Evolutionary conservation across 1,139 yeast genomes (phyloP).

Genomic region (Kodamaea suecica): DNA sequence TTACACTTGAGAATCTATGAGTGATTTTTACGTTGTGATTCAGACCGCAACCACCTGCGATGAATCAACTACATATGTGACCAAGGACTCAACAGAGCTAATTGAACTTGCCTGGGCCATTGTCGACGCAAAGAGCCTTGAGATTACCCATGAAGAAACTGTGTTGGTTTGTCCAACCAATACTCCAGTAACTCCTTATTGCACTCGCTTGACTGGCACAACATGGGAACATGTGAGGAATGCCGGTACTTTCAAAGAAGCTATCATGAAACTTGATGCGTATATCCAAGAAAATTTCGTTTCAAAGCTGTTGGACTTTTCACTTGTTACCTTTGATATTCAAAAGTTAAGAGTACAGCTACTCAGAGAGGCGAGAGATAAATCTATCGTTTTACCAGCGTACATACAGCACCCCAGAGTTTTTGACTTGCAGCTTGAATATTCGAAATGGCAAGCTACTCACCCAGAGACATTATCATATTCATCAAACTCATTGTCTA

Average conservation of each 20-base stretch:
- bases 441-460: conserved; percentile 60
- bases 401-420: conserved; percentile 74
- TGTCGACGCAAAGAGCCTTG: conserved; percentile 39
- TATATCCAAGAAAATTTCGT: conserved; percentile 45
- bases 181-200: conserved; percentile 65
- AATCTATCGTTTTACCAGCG: conserved; percentile 66
- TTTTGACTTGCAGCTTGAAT: conserved; percentile 76
- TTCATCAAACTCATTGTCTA: conserved; percentile 46
- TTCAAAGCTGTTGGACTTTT: conserved; percentile 49
- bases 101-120: conserved; percentile 66
- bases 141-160: conserved; percentile 36
- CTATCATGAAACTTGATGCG: conserved; percentile 51
- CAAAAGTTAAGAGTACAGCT: conserved; percentile 75
- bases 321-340: conserved; percentile 64
- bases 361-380: conserved; percentile 78
- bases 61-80: conserved; percentile 55
- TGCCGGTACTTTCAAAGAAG: conserved; percentile 57
- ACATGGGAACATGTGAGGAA: conserved; percentile 64
- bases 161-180: conserved; percentile 59
- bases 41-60: conserved; percentile 69
- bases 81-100: conserved; percentile 63
- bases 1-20: no score
- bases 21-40: conserved; percentile 60
- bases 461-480: conserved; percentile 62
- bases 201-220: conserved; percentile 50